phyloP scores from a whole-genome alignment of 495 filamentous ascomycete genomes.

The Penicillium verhagenii region DNA sequence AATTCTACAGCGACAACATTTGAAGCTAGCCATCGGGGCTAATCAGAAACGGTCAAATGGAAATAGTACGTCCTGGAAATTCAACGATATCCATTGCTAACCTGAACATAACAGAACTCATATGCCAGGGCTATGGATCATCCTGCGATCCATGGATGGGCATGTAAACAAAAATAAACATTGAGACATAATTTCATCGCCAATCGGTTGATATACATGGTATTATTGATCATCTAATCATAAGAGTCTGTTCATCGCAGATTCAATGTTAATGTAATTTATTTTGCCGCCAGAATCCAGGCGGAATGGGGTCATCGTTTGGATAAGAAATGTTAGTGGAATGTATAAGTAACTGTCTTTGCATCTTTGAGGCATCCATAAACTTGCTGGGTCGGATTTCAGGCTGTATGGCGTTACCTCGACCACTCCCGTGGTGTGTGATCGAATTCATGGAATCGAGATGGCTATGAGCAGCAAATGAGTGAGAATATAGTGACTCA shows the following conservation, averaged over 20 bases:
- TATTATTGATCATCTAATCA: neutral
- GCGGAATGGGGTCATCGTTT: neutral
- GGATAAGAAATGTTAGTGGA: neutral
- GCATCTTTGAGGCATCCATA: neutral
- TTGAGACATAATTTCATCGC: no score
- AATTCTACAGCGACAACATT: no score
- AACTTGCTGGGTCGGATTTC: neutral
- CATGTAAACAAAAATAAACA: no score
- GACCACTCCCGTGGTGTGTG: neutral
- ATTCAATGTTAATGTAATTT: conserved; percentile 34
- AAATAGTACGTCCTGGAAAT: no score
- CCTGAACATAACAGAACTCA: no score
- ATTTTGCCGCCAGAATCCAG: conserved; percentile 33
- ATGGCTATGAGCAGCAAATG: neutral
- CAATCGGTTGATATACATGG: neutral
- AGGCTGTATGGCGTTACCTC: neutral
- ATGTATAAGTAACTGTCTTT: neutral
- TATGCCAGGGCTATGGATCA: no score
- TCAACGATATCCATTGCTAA: no score
- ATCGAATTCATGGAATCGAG: neutral
- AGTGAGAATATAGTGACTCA: neutral
- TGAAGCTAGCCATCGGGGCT: no score
- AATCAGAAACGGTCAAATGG: no score
- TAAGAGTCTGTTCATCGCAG: neutral
- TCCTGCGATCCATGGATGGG: neutral